Evolutionary conservation across 768 basidiomycete genomes (phyloP).

Genomic region (Trichaptum fuscoviolaceum): DNA sequence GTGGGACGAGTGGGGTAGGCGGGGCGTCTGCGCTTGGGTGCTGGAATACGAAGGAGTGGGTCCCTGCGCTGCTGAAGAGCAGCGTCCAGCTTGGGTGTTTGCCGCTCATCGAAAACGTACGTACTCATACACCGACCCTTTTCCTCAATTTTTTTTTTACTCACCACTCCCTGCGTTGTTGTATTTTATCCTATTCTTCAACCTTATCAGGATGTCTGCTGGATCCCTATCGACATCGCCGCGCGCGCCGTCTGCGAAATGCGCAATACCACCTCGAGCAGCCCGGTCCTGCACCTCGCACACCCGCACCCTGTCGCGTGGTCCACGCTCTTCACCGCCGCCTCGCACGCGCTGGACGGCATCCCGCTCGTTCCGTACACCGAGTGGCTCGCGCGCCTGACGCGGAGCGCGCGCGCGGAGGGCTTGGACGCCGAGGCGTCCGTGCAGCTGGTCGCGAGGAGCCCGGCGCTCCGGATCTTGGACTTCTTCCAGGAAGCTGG

Average conservation of each 20-base stretch:
- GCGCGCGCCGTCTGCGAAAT: conserved; percentile 29
- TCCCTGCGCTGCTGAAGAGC: conserved; percentile 37
- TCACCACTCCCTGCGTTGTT: too few species aligned
- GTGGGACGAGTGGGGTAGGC: conserved; percentile 29
- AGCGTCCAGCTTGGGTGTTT: conserved; percentile 25
- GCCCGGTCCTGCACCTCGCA: conserved; percentile 29
- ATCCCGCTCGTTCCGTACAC: conserved; percentile 28
- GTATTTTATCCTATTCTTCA: not conserved
- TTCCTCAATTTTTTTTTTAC: too few species aligned
- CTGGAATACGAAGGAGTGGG: conserved; percentile 43
- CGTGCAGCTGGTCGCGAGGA: conserved; percentile 11
- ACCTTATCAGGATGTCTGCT: conserved; percentile 31
- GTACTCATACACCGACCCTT: conserved; percentile 38
- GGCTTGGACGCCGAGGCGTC: not conserved
- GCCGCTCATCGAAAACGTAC: conserved; percentile 16
- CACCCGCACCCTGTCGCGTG: conserved; percentile 34
- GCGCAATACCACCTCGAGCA: conserved; percentile 28
- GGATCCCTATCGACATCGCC: conserved; percentile 38
- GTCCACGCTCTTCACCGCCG: conserved; percentile 22
- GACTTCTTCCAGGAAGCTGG: conserved; percentile 20
- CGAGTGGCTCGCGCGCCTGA: conserved; percentile 25
- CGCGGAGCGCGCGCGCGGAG: not conserved
- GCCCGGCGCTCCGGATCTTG: conserved; percentile 24
- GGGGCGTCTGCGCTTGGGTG: conserved; percentile 33
- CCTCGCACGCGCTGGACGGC: conserved; percentile 18